Conservation (phyloP, 176 grass and related monocot genomes). For the Bothriochloa decipiens region DNA sequence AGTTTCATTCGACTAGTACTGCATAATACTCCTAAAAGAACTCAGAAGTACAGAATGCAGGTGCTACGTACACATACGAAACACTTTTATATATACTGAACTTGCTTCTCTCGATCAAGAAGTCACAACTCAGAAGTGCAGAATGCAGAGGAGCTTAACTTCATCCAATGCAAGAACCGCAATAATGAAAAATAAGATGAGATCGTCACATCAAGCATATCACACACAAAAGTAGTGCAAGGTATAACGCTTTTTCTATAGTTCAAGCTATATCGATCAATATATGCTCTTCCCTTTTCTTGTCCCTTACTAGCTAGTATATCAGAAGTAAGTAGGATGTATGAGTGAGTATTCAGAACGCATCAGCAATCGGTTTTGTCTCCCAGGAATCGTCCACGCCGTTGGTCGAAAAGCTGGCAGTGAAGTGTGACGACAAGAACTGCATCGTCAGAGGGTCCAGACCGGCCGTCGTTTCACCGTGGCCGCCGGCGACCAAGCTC, state of each 20-base stretch:
- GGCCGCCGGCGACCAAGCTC: not conserved
- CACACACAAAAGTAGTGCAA: not conserved
- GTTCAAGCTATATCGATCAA: not conserved
- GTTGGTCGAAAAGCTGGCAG: slow-evolving; percentile 55
- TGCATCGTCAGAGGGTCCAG: slow-evolving; percentile 10
- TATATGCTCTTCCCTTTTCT: not conserved
- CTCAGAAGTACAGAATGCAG: too few species aligned
- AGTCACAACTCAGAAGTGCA: not conserved
- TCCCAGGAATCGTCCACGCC: slow-evolving; percentile 63
- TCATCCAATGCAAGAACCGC: not conserved
- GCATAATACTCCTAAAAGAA: not conserved
- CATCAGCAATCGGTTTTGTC: slow-evolving; percentile 7
- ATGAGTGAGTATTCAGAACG: not conserved
- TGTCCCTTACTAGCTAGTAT: not conserved
- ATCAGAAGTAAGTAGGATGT: not conserved
- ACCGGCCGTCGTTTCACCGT: not conserved
- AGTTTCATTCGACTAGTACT: not conserved
- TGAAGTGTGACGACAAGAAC: slow-evolving; percentile 38
- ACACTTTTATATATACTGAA: not conserved
- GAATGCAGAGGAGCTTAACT: not conserved
- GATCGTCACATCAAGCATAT: not conserved
- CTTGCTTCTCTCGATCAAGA: not conserved
- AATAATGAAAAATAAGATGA: not conserved
- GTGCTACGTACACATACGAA: too few species aligned
- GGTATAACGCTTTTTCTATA: too few species aligned